phyloP scores from a whole-genome alignment of 2,329 filamentous ascomycete species.

The Paraphoma sp. region DNA sequence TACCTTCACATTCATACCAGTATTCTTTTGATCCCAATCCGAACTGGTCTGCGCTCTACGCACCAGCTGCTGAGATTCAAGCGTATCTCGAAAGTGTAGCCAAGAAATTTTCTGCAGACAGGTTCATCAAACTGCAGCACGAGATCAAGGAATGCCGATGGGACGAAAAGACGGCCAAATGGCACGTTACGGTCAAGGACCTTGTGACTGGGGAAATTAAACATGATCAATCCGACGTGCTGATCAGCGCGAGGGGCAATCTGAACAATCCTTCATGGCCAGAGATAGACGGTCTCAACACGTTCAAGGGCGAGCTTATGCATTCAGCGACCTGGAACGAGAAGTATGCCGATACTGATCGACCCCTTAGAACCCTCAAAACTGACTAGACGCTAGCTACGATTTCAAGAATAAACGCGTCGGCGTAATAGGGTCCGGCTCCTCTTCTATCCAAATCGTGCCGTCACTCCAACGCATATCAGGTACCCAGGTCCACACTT shows the following conservation, averaged over 20 bases:
- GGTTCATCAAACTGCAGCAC: constrained; percentile 48
- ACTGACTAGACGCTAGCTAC: constrained; percentile 24
- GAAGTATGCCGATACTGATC: constrained; percentile 18
- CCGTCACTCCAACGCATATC: constrained; percentile 46
- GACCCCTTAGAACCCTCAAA: neutral
- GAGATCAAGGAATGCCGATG: constrained; percentile 43
- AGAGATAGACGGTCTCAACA: constrained; percentile 38
- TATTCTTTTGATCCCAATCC: constrained; percentile 53
- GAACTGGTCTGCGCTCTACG: constrained; percentile 51
- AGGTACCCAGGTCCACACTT: constrained; percentile 38
- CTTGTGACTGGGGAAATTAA: constrained; percentile 33
- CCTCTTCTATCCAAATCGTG: constrained; percentile 52
- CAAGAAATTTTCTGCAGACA: constrained; percentile 45
- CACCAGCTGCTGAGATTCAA: constrained; percentile 48
- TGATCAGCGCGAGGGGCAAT: constrained; percentile 41
- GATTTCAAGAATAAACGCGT: constrained; percentile 43
- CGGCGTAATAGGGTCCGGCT: constrained; percentile 44
- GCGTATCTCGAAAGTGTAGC: constrained; percentile 44
- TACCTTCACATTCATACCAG: constrained; percentile 53
- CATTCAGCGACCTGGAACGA: constrained; percentile 46
- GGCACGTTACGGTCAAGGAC: constrained; percentile 45
- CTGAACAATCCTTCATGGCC: constrained; percentile 44
- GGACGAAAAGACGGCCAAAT: constrained; percentile 43
- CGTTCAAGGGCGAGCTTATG: constrained; percentile 44
- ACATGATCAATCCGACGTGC: constrained; percentile 35